Evolutionary conservation across 208 protist genomes (phyloP), one percentile per base, ranked within the genome.

Genomic region (Herpetomonas tarakana): DNA sequence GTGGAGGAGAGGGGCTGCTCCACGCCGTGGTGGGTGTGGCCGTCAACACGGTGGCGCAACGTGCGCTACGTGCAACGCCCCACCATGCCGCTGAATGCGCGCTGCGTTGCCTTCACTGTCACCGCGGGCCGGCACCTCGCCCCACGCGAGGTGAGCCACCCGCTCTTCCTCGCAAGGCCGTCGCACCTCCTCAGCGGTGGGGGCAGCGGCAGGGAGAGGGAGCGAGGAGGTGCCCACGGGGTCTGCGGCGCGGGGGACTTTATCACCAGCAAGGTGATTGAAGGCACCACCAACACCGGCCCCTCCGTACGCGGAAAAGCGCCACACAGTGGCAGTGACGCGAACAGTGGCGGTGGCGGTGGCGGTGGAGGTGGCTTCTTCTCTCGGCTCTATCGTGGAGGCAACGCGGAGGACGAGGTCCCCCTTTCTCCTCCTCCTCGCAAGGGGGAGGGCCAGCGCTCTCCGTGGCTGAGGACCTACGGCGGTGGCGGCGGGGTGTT

Each of bases 1-100:
- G 62, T 84, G 26, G 74, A 71, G 65, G 51, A 59, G 47, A 24
- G 49, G 28, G 76, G 74, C 3, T 92, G 84, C 60, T 62, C 69
- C 18, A 68, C 73, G 68, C 87, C 87, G 54, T 94, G 88, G 88
- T 94, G 88, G 88, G 76, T 81, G 22, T 70, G 70, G 46, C 53
- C 64, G 39, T 45, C 31, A 1, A 76, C 84, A 31, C 63, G 49
- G 25, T 94, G 88, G 88, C 26, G 41, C 0, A 39, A 62, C 35
- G 19, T 85, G 0, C 25, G 29, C 2, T 19, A 53, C 3, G 57
- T 61, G 6, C 35, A 46, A 14, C 56, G 59, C 21, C 50, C 45
- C 2, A 58, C 25, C 9, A 6, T 63, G 55, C 61, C 74, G 14
- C 45, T 52, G 2, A 4, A 12, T 7, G 63, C 68, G 1, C 76